Evolutionary conservation across 2,329 filamentous ascomycete species (phyloP), one percentile per base, ranked within the genome.

Genomic region (Hypoxylon sp.): DNA sequence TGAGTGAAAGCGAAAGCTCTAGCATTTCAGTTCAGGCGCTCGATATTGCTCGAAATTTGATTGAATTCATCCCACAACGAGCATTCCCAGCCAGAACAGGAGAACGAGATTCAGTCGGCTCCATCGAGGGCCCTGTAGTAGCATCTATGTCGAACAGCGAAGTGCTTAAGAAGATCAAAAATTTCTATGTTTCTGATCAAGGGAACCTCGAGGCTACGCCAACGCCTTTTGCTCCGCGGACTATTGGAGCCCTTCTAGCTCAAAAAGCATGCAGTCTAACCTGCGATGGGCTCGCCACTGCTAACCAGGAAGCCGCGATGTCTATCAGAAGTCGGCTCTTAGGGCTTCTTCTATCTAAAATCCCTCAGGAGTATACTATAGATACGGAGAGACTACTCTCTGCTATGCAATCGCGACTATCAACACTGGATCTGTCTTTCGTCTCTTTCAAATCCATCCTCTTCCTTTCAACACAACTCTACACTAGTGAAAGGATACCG

Each of bases 101-200:
- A 61, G 53, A 61, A 50, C 70, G 65, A 76, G 66, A 73, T 54
- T 67, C 69, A 48, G 72, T 48, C 33, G 68, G 54, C 26, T 75
- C 73, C 26, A 74, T 74, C 60, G 77, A 76, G 46, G 73, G 61
- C 17, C 75, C 73, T 9, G 70, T 74, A 53, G 57, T 78, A 50
- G 73, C 75, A 39, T 75, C 76, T n/a, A 75, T 81, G 35, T 74
- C 81, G 2, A 85, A 83, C 53, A 71, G 79, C n/a, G 86, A 90
- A 39, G 80, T 92, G 10, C 78, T 92, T 50, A 86, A 86, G 67
- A 87, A 81, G 65, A 88, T 93, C 56, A 86, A 84, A 72, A 80
- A 82, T 9, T 94, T 94, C 74, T 94, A 94, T 77, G 83, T 90
- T 35, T 83, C 87, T 66, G 90, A 92, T 66, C 91, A 92, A 77